Conservation (phyloP, 1,284 basidiomycete genomes). For the Tetrapyrgos nigripes region DNA sequence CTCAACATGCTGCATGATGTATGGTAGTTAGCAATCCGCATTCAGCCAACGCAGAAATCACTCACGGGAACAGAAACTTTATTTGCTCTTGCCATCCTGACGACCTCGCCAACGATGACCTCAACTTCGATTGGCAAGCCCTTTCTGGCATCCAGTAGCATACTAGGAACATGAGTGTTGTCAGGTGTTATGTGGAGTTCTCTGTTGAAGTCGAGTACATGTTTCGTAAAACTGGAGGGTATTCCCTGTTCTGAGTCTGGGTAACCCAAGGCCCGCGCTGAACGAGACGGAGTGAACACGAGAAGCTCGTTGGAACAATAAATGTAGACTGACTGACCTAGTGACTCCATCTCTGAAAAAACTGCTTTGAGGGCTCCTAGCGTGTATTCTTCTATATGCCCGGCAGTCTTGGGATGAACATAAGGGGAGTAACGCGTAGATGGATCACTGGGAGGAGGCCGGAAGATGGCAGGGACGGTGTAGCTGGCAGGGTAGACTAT, state of each 20-base stretch:
- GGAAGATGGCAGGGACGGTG: slow-evolving; percentile 59
- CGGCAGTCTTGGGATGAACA: slow-evolving; percentile 48
- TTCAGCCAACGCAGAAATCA: not conserved
- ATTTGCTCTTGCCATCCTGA: slow-evolving; percentile 39
- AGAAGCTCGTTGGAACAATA: no score
- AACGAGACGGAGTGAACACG: not conserved
- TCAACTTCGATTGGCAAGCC: slow-evolving; percentile 52
- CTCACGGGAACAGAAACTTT: slow-evolving; percentile 27
- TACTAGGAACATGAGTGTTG: slow-evolving; percentile 32
- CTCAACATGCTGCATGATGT: slow-evolving; percentile 41
- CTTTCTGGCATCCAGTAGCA: slow-evolving; percentile 39
- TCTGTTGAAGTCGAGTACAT: slow-evolving; percentile 36
- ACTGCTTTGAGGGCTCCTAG: slow-evolving; percentile 48
- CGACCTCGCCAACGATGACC: slow-evolving; percentile 49
- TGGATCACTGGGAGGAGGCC: slow-evolving; percentile 44
- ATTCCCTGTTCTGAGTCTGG: slow-evolving; percentile 30
- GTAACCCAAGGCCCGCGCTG: slow-evolving; percentile 35
- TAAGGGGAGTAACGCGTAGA: slow-evolving; percentile 43
- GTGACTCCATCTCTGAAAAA: not conserved
- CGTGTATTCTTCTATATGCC: slow-evolving; percentile 50
- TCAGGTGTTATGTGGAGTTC: slow-evolving; percentile 34
- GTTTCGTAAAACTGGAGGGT: slow-evolving; percentile 34
- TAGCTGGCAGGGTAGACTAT: slow-evolving; percentile 48
- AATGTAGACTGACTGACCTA: no score
- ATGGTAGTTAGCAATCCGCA: not conserved